These are phyloP conservation scores for Flammula alnicola DNA, from an alignment of 1,284 basidiomycete species.

Conservation along the genomic window DNA sequence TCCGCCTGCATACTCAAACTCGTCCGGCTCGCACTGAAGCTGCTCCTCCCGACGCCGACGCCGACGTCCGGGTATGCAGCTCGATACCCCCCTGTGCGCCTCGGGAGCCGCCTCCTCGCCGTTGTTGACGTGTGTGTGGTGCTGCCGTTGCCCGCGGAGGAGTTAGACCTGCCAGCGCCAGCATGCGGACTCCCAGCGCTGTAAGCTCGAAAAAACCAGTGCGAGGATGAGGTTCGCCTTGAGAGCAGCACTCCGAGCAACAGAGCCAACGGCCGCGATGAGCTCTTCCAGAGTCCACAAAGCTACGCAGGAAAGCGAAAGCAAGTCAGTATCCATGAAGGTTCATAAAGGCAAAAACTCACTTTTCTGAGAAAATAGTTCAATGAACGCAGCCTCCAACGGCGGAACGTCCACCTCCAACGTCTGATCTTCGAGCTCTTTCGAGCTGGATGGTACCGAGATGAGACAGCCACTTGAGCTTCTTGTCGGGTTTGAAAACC, in stretches of 20 bases:
- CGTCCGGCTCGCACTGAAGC: conserved; percentile 9
- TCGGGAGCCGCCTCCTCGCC: not conserved
- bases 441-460: conserved; percentile 82
- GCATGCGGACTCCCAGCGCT: too few relatives aligned
- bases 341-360: conserved; percentile 16
- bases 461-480: conserved; percentile 83
- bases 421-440: conserved; percentile 79
- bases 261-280: conserved; percentile 60
- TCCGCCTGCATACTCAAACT: conserved; percentile 16
- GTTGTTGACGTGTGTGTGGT: too few relatives aligned
- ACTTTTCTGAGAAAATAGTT: conserved; percentile 80
- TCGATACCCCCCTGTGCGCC: not conserved
- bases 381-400: conserved; percentile 87
- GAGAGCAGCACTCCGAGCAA: conserved; percentile 64
- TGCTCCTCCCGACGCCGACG: not conserved
- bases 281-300: conserved; percentile 73
- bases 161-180: too few relatives aligned
- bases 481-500: conserved; percentile 88
- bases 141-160: too few relatives aligned
- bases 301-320: conserved; percentile 43
- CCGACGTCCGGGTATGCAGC: not conserved
- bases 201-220: too few relatives aligned
- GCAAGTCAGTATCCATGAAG: not conserved
- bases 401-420: conserved; percentile 81
- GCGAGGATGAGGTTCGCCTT: too few relatives aligned